A percentile compares a stretch with the other conserved stretches of the same genome.
phyloP scores from a whole-genome alignment of 2,329 filamentous ascomycete species.

The Epichloe brachyelytri region DNA sequence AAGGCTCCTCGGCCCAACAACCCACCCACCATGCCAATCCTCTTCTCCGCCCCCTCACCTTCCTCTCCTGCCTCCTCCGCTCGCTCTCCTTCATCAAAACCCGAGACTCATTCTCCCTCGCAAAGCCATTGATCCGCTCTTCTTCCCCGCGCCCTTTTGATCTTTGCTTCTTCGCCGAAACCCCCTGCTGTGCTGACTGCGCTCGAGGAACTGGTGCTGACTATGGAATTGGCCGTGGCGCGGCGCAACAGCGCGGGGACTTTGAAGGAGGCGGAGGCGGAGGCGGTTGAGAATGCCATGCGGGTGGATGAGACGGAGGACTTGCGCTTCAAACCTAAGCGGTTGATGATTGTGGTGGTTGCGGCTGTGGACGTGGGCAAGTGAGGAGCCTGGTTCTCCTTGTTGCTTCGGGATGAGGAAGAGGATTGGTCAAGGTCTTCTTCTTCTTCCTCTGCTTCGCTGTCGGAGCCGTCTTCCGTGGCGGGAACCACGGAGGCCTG shows the following conservation, averaged over 20 bases:
- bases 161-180: constrained; percentile 37
- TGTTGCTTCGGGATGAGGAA: constrained; percentile 23
- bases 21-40: constrained; percentile 43
- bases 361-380: constrained; percentile 21
- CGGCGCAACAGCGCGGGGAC: constrained; percentile 60
- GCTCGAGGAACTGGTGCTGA: constrained; percentile 27
- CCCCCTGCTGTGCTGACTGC: constrained; percentile 19
- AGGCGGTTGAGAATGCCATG: constrained; percentile 43
- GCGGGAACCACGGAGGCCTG: constrained; percentile 36
- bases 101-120: constrained; percentile 43
- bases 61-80: constrained; percentile 43
- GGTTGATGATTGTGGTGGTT: constrained; percentile 46
- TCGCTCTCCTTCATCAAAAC: constrained; percentile 44
- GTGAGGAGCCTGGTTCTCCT: constrained; percentile 34
- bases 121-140: constrained; percentile 47
- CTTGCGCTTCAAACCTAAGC: constrained; percentile 54
- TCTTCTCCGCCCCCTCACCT: constrained; percentile 43
- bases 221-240: constrained; percentile 52
- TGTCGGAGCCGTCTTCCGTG: constrained; percentile 22
- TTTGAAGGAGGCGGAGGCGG: constrained; percentile 40
- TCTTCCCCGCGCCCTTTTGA: constrained; percentile 49
- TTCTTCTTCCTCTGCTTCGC: constrained; percentile 19
- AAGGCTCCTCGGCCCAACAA: constrained; percentile 41
- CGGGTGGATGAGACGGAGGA: constrained; percentile 24
- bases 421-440: not conserved